Percentiles rank a stretch among this genome's conserved stretches.
Conservation (phyloP, 352 stramenopile genomes). For the Paralagenidium karlingii region DNA sequence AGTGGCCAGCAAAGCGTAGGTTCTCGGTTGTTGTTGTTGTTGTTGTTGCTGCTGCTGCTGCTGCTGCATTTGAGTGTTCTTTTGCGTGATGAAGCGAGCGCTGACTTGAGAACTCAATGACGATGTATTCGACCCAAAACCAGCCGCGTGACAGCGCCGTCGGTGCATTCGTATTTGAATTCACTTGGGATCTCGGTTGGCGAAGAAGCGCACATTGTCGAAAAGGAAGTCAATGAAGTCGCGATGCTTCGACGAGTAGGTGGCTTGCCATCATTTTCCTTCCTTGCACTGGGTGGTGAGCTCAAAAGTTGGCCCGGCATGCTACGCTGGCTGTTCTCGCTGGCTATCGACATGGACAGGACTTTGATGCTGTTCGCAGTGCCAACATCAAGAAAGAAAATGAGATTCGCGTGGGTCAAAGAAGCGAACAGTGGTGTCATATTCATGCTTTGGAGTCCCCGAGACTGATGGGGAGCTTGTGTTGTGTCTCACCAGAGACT, state of each 20-base stretch:
- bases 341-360: constrained; percentile 14
- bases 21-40: background rate
- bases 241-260: constrained; percentile 41
- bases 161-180: constrained; percentile 54
- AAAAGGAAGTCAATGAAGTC: constrained; percentile 71
- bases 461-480: background rate
- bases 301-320: too few species aligned
- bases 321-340: too few species aligned
- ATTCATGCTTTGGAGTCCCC: background rate
- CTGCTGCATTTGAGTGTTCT: background rate
- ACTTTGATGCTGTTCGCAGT: constrained; percentile 52
- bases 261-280: background rate
- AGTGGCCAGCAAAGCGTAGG: constrained; percentile 26
- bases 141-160: constrained; percentile 47
- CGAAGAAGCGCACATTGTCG: constrained; percentile 65
- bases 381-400: constrained; percentile 52
- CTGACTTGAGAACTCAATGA: too few species aligned
- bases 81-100: background rate
- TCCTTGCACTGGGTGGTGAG: background rate
- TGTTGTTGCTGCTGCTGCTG: background rate
- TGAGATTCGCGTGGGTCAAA: constrained; percentile 65
- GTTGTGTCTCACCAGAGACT: constrained; percentile 21
- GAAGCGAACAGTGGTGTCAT: too few species aligned
- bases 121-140: background rate
- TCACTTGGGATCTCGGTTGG: constrained; percentile 60